Evolutionary conservation across 768 basidiomycete species (phyloP), one percentile per base, ranked within the genome.

Genomic region (Basidioascus undulatus): DNA sequence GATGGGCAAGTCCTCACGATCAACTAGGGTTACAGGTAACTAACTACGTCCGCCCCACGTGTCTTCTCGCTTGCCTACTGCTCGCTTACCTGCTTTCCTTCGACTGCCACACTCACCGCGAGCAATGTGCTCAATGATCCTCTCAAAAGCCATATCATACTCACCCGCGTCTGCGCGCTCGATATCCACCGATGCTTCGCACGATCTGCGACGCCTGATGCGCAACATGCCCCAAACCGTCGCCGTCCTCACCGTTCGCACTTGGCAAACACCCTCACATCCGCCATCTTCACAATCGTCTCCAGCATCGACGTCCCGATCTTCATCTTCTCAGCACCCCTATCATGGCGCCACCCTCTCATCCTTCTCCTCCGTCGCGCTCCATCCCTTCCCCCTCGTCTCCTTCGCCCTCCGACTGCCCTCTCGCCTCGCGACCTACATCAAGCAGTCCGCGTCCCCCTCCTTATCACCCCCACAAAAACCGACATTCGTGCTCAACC

Each of bases 331-430:
- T 24, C 41, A 37, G 33, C 34, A 49, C 6, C 48, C 43, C 9
- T 82, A 68, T 51, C 86, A 92, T 57, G 86, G 87, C 48, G 83
- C 84, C 18, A 94, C 87, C 1, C 65, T 96, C 25, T 87, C 87
- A 8, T 89, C 84, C 1, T 84, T 96, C 55, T 72, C 82, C 18
- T 84, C 83, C 23, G 72, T 94, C 52, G 72, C 87, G 3, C 71
- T 96, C 65, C 71, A 83, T 48, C 87, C 87, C 2, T 62, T 72
- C 48, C 83, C 86, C 0, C 68, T 92, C 42, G 69, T 96, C 51
- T 69, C 82, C 0, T 96, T 94, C 56, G 76, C 84, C 15, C 66
- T 96, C 16, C 76, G 83, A 26, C 65, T 83, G 15, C 87, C 87
- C 4, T 89, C 84, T 1, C 67, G 83, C 4, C 79, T 89, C 71